These are phyloP conservation scores for Fagopyrum tataricum DNA, from an alignment of 148 eudicot genomes.

Conservation along the genomic window DNA sequence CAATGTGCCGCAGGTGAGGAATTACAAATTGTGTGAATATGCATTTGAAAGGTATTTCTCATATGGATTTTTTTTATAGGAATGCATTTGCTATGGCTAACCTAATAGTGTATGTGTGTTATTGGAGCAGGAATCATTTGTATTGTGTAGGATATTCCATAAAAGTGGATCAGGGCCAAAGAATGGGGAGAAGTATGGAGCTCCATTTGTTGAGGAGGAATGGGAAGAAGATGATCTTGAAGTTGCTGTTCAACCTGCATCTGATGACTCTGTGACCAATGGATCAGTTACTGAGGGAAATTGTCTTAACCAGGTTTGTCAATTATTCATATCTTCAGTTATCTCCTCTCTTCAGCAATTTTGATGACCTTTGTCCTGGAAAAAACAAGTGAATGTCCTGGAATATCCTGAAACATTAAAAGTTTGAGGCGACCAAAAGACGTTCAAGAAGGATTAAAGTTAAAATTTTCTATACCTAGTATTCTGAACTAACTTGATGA, in stretches of 20 bases:
- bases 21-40: background rate
- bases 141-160: slow-evolving; percentile 82
- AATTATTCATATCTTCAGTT: background rate
- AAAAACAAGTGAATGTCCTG: background rate
- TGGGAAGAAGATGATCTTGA: slow-evolving; percentile 57
- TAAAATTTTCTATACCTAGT: background rate
- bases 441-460: background rate
- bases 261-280: background rate
- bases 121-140: slow-evolving; percentile 66
- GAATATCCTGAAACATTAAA: background rate
- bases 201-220: slow-evolving; percentile 83
- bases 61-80: background rate
- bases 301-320: slow-evolving; percentile 62
- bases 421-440: background rate
- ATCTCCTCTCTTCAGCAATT: background rate
- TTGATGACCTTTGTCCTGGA: background rate
- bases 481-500: background rate
- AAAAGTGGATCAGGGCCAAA: slow-evolving; percentile 96
- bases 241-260: slow-evolving; percentile 31
- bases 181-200: slow-evolving; percentile 92
- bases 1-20: slow-evolving; percentile 58
- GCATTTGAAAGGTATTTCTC: background rate
- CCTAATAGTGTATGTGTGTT: slow-evolving; percentile 2
- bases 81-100: background rate
- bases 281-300: slow-evolving; percentile 34